Evolutionary conservation across 768 basidiomycete genomes (phyloP), one percentile per base, ranked within the genome.

Genomic region (Leccinum ochraceum): DNA sequence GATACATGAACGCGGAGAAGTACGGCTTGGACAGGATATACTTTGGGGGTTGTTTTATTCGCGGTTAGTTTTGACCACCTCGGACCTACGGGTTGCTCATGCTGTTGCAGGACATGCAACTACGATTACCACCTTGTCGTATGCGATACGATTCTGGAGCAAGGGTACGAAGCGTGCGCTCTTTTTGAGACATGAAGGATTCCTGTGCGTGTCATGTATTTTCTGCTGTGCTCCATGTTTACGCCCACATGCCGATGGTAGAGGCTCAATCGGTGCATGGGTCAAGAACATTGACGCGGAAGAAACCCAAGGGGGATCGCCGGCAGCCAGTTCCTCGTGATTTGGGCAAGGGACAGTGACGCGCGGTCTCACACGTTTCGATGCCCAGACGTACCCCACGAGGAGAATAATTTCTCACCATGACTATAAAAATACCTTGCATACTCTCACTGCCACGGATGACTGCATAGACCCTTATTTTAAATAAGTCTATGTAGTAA

Each of bases 141-240:
- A 99, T 76, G 97, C 97, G 22, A 98, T 99, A 75, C 88, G 97
- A 17, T 99, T 98, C 79, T 99, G 97, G 97, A 95, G 94, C 69
- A 96, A 95, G 73, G 97, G 97, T 0, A 95, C 88, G 34, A 98
- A 98, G 76, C 86, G 94, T 44, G 97, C 97, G 46, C 80, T 98
- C 65, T 99, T 99, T 81, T 81, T 99, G 63, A 86, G 97, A 61
- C 97, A 99, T 68, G 97, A 99, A 78, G 97, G 96, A 3, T 98
- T 98, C 80, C 76, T 98, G 92, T 95, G 75, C 78, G 92, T 86
- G 49, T 61, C 55, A 50, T 58, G 36, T 17, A 7, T 55, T 54
- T 39, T 5, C 5, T 37, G 42, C 36, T 34, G 30, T 36, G 32
- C 11, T 16, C 61, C 28, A 37, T 14, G 5, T 17, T 55, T 32